Percentiles rank a stretch among this genome's conserved stretches.
phyloP scores from a whole-genome alignment of 1,139 yeast genomes.

The Pichia sp. region DNA sequence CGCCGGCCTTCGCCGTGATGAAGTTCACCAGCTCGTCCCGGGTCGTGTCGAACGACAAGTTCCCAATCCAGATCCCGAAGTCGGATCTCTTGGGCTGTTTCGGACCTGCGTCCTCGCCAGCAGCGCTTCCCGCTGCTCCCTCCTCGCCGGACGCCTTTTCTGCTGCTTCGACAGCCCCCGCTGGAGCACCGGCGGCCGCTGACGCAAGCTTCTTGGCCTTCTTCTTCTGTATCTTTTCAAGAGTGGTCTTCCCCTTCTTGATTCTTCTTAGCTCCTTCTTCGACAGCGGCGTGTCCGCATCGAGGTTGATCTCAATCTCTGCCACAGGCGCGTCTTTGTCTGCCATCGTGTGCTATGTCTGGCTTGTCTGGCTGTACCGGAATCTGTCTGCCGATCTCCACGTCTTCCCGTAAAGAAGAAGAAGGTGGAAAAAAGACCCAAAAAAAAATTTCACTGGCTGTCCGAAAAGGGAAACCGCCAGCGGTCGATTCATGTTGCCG shows the following conservation, averaged over 20 bases:
- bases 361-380: no score
- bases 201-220: conserved; percentile 25
- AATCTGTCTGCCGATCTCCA: no score
- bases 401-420: no score
- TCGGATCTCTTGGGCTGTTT: conserved; percentile 39
- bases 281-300: conserved; percentile 77
- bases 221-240: conserved; percentile 51
- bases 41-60: conserved; percentile 78
- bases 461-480: neutral
- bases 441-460: neutral
- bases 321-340: conserved; percentile 27
- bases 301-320: conserved; percentile 78
- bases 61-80: conserved; percentile 92
- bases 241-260: conserved; percentile 70
- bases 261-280: conserved; percentile 85
- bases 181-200: no score
- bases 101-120: neutral
- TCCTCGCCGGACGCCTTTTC: conserved; percentile 7
- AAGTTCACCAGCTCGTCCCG: conserved; percentile 70
- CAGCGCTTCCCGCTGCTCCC: neutral
- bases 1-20: conserved; percentile 54
- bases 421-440: conserved; percentile 2
- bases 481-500: neutral
- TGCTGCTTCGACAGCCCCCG: neutral
- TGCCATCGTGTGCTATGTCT: neutral